A percentile compares a stretch with the other conserved stretches of the same genome.
Conservation (phyloP, 1,139 yeast genomes). For the Pichia sp. region DNA sequence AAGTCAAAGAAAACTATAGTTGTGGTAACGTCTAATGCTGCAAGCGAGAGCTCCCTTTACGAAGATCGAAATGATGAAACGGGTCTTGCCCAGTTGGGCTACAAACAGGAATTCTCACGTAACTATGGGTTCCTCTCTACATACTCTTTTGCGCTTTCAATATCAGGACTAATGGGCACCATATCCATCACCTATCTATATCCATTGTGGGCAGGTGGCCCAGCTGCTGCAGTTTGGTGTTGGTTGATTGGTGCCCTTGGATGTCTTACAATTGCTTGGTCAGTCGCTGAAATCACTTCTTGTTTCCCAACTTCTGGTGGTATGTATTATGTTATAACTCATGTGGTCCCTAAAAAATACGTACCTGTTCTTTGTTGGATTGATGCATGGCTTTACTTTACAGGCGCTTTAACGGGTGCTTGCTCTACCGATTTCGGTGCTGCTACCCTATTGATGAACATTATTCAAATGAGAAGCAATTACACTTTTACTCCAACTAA, state of each 20-base stretch:
- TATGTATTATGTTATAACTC: constrained; percentile 40
- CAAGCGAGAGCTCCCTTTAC: constrained; percentile 10
- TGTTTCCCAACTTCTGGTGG: constrained; percentile 75
- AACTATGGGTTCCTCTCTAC: constrained; percentile 28
- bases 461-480: constrained; percentile 36
- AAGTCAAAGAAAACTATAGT: constrained; percentile 1
- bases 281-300: constrained; percentile 61
- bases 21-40: constrained; percentile 6
- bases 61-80: constrained; percentile 24
- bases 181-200: constrained; percentile 29
- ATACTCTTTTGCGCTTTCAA: constrained; percentile 29
- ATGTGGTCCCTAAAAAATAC: constrained; percentile 29
- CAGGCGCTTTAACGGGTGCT: constrained; percentile 40
- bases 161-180: constrained; percentile 32
- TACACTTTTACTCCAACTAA: constrained; percentile 34
- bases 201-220: constrained; percentile 42
- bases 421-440: constrained; percentile 32
- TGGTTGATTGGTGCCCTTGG: constrained; percentile 59
- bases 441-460: constrained; percentile 35
- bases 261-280: constrained; percentile 48
- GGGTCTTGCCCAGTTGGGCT: constrained; percentile 28
- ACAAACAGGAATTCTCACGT: constrained; percentile 30
- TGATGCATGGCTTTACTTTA: constrained; percentile 39
- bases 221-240: constrained; percentile 61
- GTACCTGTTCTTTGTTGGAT: constrained; percentile 35